Conservation (phyloP, 179 eudicot genomes). For the Amaranthus tricolor region DNA sequence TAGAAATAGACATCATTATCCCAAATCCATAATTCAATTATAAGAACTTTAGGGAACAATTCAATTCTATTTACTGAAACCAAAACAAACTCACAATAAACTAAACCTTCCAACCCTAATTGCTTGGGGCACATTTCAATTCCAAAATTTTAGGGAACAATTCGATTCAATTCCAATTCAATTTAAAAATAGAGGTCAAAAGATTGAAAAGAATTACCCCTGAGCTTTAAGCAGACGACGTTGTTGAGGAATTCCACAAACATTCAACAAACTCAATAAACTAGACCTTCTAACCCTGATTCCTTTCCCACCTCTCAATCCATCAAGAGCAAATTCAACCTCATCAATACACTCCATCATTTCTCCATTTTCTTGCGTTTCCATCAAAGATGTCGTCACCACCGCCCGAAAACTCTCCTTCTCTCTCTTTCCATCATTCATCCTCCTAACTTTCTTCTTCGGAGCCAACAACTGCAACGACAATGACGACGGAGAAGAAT, state of each 20-base stretch:
- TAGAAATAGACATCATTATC: too few relatives aligned
- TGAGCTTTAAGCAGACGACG: constrained; percentile 70
- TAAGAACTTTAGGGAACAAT: too few relatives aligned
- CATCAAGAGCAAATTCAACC: constrained; percentile 86
- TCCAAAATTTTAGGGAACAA: not conserved
- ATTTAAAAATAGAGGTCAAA: not conserved
- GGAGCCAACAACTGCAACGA: constrained; percentile 38
- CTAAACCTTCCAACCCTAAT: too few relatives aligned
- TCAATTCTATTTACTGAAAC: too few relatives aligned
- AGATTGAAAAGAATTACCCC: constrained; percentile 46
- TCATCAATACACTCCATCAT: constrained; percentile 97
- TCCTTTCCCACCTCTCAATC: constrained; percentile 56
- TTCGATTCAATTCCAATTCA: not conserved
- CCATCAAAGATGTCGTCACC: constrained; percentile 67
- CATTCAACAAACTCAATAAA: constrained; percentile 65
- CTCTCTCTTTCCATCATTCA: constrained; percentile 40
- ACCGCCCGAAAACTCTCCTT: not conserved
- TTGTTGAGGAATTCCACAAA: constrained; percentile 58
- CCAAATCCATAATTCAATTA: too few relatives aligned
- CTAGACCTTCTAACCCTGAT: constrained; percentile 66
- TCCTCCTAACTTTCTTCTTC: constrained; percentile 31
- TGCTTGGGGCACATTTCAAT: too few relatives aligned
- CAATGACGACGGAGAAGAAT: constrained; percentile 29
- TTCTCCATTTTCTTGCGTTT: constrained; percentile 91
- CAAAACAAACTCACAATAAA: too few relatives aligned